Conservation (phyloP, 805 yeast species). For the Metschnikowia aberdeeniae region DNA sequence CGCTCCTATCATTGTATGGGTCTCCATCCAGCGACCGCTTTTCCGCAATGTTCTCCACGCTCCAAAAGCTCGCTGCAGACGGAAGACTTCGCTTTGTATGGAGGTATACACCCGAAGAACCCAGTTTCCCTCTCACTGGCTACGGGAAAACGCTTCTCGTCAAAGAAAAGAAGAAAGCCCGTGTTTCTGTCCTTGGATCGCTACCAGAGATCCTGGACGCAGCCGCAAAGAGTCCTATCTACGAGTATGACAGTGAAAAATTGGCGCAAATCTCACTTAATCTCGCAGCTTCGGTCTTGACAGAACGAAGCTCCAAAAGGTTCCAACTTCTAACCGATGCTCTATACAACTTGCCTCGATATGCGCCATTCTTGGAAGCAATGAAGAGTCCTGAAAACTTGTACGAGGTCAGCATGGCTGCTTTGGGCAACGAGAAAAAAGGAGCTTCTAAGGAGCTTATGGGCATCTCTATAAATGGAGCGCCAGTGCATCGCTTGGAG, state of each 20-base stretch:
- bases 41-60: slow-evolving; percentile 50
- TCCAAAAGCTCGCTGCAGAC: slow-evolving; percentile 53
- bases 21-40: slow-evolving; percentile 51
- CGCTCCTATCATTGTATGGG: slow-evolving; percentile 65
- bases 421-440: slow-evolving; percentile 27
- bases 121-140: slow-evolving; percentile 40
- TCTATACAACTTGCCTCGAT: slow-evolving; percentile 12
- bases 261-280: slow-evolving; percentile 7
- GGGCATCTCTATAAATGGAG: slow-evolving; percentile 70
- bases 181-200: background rate
- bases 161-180: slow-evolving; percentile 3
- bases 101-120: slow-evolving; percentile 60
- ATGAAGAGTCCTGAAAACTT: background rate
- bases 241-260: slow-evolving; percentile 6
- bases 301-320: background rate
- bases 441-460: slow-evolving; percentile 39
- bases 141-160: slow-evolving; percentile 47
- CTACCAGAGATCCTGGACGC: slow-evolving; percentile 1
- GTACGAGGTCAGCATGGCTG: slow-evolving; percentile 15
- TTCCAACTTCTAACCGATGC: slow-evolving; percentile 3
- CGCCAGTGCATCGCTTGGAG: slow-evolving; percentile 46
- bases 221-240: background rate
- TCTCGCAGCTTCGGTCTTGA: slow-evolving; percentile 9
- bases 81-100: slow-evolving; percentile 73
- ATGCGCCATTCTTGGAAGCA: slow-evolving; percentile 10